Base-by-base conservation (phyloP, 1,284 basidiomycete genomes). In the Tilletia setariae region DNA sequence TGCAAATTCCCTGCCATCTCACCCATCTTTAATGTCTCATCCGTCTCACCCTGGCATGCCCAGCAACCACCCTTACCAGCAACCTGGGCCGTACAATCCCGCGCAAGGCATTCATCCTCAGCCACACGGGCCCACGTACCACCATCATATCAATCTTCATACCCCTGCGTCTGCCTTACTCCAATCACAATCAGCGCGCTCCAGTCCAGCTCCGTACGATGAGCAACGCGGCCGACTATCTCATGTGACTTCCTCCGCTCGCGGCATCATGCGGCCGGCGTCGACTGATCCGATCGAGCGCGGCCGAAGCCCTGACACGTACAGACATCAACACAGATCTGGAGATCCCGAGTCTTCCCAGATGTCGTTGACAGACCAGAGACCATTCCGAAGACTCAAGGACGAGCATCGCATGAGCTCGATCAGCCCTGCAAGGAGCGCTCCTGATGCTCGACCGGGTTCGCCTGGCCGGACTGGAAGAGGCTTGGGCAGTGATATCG, bases 371-470 rank as follows among this genome's bases (percentile, higher is more conserved):
- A 40, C 35, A 11, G 35, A 53, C 4, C 21, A 53, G 13, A n/a
- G 51, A 28, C 51, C 51, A 2, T 53, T 25, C 23, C n/a, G 21
- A 28, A 53, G 51, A 28, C 21, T 53, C 13, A 53, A 53, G 51
- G 51, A 53, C 23, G 51, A 53, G 23, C 51, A 53, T 25, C 51
- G 51, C 21, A 53, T 53, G 51, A 25, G 51, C 51, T 53, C 51
- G n/a, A 13, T 53, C 21, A 53, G 51, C 28, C 51, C 51, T 53
- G 51, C 51, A 6, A 40, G 35, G 35, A 40, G 35, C 35, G 35
- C 35, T 40, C 11, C 35, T 4, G 11, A 40, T 40, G 35, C 35
- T 40, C 35, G 35, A 40, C 35, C 35, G 35, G 35, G 35, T 11
- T 40, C 35, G 35, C 35, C 35, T 4, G 35, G 35, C 4, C 35